Conservation (phyloP, 495 filamentous ascomycete genomes). For the Xylaria curta region DNA sequence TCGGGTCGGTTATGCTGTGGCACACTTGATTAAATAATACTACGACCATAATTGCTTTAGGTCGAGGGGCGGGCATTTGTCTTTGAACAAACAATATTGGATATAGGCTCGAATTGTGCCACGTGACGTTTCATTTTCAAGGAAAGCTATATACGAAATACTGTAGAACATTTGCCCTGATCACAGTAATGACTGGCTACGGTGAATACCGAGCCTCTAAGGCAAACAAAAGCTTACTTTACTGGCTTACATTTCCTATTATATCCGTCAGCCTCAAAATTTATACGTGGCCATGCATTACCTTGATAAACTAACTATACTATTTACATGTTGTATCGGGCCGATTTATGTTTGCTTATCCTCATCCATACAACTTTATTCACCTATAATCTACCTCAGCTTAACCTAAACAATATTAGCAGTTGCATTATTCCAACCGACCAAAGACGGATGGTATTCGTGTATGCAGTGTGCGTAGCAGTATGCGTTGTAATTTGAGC, state of each 20-base stretch:
- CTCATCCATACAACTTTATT: conserved; percentile 1
- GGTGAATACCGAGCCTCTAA: not conserved
- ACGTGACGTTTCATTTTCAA: not conserved
- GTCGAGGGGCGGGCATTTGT: not conserved
- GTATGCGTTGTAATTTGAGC: not conserved
- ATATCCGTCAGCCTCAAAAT: not conserved
- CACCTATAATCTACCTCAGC: not conserved
- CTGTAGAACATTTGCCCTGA: not conserved
- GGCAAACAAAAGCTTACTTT: not conserved
- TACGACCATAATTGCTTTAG: not conserved
- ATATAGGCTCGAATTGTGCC: not conserved
- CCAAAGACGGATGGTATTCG: not conserved
- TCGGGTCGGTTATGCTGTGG: conserved; percentile 12
- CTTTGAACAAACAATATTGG: no score
- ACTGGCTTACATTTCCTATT: not conserved
- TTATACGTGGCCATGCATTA: not conserved
- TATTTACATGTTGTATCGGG: not conserved
- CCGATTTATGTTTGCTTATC: conserved; percentile 7
- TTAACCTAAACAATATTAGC: not conserved
- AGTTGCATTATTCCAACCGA: not conserved
- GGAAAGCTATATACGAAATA: not conserved
- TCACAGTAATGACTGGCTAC: no score
- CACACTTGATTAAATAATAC: not conserved
- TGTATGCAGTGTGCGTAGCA: conserved; percentile 2
- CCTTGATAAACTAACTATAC: not conserved